Evolutionary conservation across 176 grass and related monocot species (phyloP).

Genomic region (Phoenix dactylifera): DNA sequence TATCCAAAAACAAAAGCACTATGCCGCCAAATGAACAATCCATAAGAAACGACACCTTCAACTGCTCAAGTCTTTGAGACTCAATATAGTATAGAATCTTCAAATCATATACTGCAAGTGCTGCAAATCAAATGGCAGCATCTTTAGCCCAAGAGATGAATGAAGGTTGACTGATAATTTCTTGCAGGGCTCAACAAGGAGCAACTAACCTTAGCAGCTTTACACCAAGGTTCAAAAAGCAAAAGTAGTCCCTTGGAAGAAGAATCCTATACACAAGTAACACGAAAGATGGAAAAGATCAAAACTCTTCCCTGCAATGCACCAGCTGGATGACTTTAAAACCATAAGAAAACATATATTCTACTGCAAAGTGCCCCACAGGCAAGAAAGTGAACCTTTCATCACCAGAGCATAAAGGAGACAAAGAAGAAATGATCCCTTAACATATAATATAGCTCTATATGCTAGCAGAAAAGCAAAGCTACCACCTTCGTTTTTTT

Average conservation of each 20-base stretch:
- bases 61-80: background rate
- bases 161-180: slow-evolving; percentile 31
- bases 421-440: slow-evolving; percentile 26
- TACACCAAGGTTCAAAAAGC: slow-evolving; percentile 51
- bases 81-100: background rate
- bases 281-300: slow-evolving; percentile 21
- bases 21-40: background rate
- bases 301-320: slow-evolving; percentile 4
- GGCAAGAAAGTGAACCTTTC: slow-evolving; percentile 55
- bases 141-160: slow-evolving; percentile 27
- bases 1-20: slow-evolving; percentile 1
- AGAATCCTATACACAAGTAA: slow-evolving; percentile 37
- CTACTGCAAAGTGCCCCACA: slow-evolving; percentile 28
- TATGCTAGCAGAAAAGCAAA: background rate
- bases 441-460: slow-evolving; percentile 29
- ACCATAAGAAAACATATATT: slow-evolving; percentile 34
- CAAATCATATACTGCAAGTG: slow-evolving; percentile 13
- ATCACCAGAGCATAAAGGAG: slow-evolving; percentile 58
- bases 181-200: slow-evolving; percentile 49
- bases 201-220: slow-evolving; percentile 43
- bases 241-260: slow-evolving; percentile 45
- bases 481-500: background rate
- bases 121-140: slow-evolving; percentile 5
- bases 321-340: slow-evolving; percentile 44
- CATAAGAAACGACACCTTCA: no score